Evolutionary conservation across 2,329 filamentous ascomycete species (phyloP).

Genomic region (Colletotrichum chrysophilum): DNA sequence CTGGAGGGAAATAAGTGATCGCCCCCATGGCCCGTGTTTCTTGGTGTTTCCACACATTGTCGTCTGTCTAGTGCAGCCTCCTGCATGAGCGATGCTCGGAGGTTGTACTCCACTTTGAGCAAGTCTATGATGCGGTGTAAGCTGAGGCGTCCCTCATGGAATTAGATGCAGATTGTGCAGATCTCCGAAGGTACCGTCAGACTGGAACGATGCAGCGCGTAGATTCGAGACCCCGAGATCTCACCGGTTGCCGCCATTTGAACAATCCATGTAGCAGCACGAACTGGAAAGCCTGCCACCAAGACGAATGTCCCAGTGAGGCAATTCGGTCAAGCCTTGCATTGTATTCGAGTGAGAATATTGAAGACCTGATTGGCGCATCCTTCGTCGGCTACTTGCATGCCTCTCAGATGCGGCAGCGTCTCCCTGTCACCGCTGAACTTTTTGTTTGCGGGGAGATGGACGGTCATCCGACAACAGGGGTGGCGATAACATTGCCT

Average conservation of each 20-base stretch:
- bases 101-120: not conserved
- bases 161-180: not conserved
- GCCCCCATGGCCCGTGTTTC: not conserved
- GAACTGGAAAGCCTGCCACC: not conserved
- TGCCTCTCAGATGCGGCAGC: not conserved
- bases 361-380: not conserved
- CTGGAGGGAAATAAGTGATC: not conserved
- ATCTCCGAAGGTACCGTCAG: constrained; percentile 3
- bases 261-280: not conserved
- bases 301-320: not conserved
- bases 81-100: not conserved
- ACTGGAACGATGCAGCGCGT: constrained; percentile 15
- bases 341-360: not conserved
- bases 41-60: not conserved
- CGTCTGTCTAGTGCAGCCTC: not conserved
- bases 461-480: not conserved
- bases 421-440: not conserved
- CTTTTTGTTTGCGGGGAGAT: not conserved
- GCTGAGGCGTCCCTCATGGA: not conserved
- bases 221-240: not conserved
- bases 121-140: not conserved
- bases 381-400: not conserved
- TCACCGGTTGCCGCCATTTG: not conserved
- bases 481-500: not conserved
- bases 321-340: not conserved